Base-by-base conservation (phyloP, 768 basidiomycete species). In the Mycena capillaripes region DNA sequence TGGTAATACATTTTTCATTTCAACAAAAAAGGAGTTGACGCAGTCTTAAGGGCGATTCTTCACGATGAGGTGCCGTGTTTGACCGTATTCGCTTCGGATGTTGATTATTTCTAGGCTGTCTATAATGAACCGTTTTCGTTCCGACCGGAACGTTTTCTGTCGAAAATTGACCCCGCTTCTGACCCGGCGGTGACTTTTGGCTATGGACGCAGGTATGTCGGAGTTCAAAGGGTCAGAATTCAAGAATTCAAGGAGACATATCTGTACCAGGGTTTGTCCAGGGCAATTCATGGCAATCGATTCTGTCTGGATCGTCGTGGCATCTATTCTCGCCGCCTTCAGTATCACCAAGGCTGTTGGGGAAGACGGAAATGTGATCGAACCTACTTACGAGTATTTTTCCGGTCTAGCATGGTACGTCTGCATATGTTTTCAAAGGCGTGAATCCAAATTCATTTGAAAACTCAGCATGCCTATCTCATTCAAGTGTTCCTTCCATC, bases 1-100 rank as follows among this genome's bases (percentile, higher is more conserved):
- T 82, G 81, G 81, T 81, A 30, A 52, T n/a, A 44, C 25, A 11
- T 4, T 25, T 17, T 30, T 42, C 21, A 9, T 57, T 36, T 0
- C 12, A 10, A 23, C 30, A 9, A 6, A 3, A 16, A 12, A 25
- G 16, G 1, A 29, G 11, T n/a, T 56, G 25, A 32, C 38, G 23
- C 21, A 9, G 17, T 32, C 19, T 9, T 29, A 19, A 42, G 53
- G 66, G n/a, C 27, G 2, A 61, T 61, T 3, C 44, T 30, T 16
- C 40, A 61, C 21, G 59, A 61, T 19, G 38, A 61, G 23, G 59
- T 29, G 9, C 3, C 25, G 19, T 4, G 9, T 7, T 25, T 25
- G 12, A 6, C 83, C 25, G 14, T 11, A 42, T 21, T 52, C 23
- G 14, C 7, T 3, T 25, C 11, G 3, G 25, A 27, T 52, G 46